Evolutionary conservation across 352 stramenopile genomes (phyloP), one percentile per base, ranked within the genome.

Genomic region (Phytophthora aleatoria): DNA sequence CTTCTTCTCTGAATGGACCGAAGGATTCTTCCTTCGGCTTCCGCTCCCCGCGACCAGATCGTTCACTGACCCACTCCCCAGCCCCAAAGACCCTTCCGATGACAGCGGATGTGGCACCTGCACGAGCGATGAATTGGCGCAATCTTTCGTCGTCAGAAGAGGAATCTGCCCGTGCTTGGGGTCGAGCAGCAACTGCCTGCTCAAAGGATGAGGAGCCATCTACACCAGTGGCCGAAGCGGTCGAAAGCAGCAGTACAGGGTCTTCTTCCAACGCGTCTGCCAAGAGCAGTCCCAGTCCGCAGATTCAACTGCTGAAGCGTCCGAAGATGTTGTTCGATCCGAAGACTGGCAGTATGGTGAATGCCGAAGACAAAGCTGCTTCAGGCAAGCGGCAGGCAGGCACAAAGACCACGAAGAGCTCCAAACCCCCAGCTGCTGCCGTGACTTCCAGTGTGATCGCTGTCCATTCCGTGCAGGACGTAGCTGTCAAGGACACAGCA

Each of bases 321-420:
- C 72, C 82, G 30, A 83, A 85, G 33, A 87, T 91, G 79, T 62
- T 93, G 3, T 92, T 90, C 67, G 83, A 93, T 35, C 85, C 76
- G 1, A 91, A 87, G 57, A 90, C 70, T 12, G 85, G 79, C 3
- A 61, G 24, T 11, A 85, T 91, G 79, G 63, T 93, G 16, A 79
- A 64, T 36, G 80, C 64, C 0, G 66, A 81, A 39, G 71, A 76
- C 13, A 56, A 44, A 13, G 5, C 28, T 57, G 24, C 7, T 10
- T 15, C 28, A 58, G 48, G 12, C 13, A 71, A 73, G 42, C 55
- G 51, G 10, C 47, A 63, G 24, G 9, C 27, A 53, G 50, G n/a
- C 49, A 54, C 16, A 13, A 69, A 59, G 16, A 28, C 10, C 28
- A 41, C 11, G 16, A 44, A 64, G 45, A 49, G 3, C 33, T 20